Base-by-base conservation (phyloP, 257 asterid genomes). In the Lithospermum erythrorhizon region DNA sequence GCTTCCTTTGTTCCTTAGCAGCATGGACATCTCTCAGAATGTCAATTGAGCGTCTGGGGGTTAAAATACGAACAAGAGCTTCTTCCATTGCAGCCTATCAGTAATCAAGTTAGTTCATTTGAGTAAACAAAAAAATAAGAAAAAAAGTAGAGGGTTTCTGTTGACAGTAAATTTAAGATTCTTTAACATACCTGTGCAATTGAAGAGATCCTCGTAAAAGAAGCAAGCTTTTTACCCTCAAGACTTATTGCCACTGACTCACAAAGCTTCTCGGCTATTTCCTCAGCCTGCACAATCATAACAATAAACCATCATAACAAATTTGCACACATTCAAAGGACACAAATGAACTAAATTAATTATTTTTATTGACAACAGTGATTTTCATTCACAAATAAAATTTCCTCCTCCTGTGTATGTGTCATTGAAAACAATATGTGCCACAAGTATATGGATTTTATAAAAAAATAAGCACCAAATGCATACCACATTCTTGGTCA, bases 401-500 rank as follows among this genome's bases (percentile, higher is more conserved):
- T 7, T 37, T 37, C 48, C 2, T 9, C 48, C 16, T 11, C 2
- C 8, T 37, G 14, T 37, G 3, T 9, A 32, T 32, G 9, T 37
- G 48, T 37, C 16, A 37, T 4, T 37, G 48, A 37, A 2, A 37
- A 37, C 48, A 37, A 37, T 37, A 11, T 37, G 48, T 4, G 37
- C 37, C 48, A 9, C 9, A 37, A 37, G 48, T 1, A 37, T 8
- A 37, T 37, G 48, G 2, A 37, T 10, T 37, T 1, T 14, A 32
- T 48, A 61, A 27, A 69, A 23, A 55, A 32, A 19, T 2, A 64
- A 23, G 18, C 55, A 66, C 18, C 59, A n/a, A 30, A 53, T 68
- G 41, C 91, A 64, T 81, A 90, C 98, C 97, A 93, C 98, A 81
- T 89, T 93, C 86, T 93, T 93, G 54, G 95, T 84, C 95, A 93